Evolutionary conservation across 345 rosid species (phyloP).

Genomic region (Eucalyptus sp.): DNA sequence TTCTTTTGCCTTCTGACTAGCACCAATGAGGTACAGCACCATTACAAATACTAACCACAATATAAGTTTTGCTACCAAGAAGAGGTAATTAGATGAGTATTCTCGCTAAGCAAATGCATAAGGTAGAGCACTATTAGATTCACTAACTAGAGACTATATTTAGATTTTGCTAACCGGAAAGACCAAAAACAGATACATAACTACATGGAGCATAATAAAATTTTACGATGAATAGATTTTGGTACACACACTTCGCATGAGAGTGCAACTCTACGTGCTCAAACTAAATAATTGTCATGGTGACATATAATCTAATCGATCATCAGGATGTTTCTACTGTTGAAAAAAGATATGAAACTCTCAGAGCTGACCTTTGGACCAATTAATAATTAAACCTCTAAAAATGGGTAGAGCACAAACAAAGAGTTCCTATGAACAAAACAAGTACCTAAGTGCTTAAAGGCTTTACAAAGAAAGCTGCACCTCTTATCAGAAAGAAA

Average conservation of each 20-base stretch:
- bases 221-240: neutral
- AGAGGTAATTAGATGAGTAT: neutral
- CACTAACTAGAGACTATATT: neutral
- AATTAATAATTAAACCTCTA: neutral
- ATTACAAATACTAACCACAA: neutral
- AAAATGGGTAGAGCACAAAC: neutral
- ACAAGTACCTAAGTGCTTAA: neutral
- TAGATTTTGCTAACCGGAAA: neutral
- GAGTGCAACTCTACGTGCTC: neutral
- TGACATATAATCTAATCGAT: neutral
- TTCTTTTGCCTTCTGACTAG: neutral
- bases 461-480: neutral
- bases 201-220: neutral
- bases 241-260: neutral
- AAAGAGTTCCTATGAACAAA: neutral
- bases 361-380: neutral
- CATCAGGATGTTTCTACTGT: neutral
- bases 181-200: neutral
- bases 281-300: neutral
- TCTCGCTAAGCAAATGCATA: neutral
- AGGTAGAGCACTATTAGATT: neutral
- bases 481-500: neutral
- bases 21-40: neutral
- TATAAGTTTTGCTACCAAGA: neutral
- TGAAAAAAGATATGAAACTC: neutral